Conservation (phyloP, 495 filamentous ascomycete genomes). For the Hypoxylon fuscum region DNA sequence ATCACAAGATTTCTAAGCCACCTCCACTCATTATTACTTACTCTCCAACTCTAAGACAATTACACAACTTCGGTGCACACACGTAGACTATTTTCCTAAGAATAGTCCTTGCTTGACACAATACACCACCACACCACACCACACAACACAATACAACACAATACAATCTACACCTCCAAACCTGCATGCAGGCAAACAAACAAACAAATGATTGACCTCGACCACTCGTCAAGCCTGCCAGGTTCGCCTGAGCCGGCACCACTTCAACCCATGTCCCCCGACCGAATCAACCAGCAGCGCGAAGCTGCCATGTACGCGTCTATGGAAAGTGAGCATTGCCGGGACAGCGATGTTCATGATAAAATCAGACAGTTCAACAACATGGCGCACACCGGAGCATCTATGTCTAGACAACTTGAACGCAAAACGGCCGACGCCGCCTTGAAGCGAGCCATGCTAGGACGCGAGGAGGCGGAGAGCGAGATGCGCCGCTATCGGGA, state of each 20-base stretch:
- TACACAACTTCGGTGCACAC: slow-evolving; percentile 14
- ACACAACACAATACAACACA: neutral
- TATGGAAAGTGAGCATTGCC: slow-evolving; percentile 46
- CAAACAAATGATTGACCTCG: slow-evolving; percentile 38
- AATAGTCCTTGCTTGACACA: neutral
- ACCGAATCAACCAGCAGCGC: slow-evolving; percentile 79
- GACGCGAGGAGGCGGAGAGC: slow-evolving; percentile 82
- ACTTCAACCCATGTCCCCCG: slow-evolving; percentile 77
- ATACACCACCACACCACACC: neutral
- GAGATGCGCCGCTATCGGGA: slow-evolving; percentile 70
- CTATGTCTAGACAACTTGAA: slow-evolving; percentile 68
- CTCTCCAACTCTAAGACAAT: neutral
- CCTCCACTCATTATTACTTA: slow-evolving; percentile 9
- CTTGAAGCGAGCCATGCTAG: slow-evolving; percentile 80
- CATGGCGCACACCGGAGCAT: slow-evolving; percentile 57
- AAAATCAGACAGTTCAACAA: slow-evolving; percentile 87
- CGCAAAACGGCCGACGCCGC: slow-evolving; percentile 73
- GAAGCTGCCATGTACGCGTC: slow-evolving; percentile 41
- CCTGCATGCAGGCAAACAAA: neutral
- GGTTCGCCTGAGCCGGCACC: slow-evolving; percentile 61
- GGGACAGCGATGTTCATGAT: slow-evolving; percentile 78
- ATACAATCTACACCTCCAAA: neutral
- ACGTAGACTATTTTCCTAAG: neutral
- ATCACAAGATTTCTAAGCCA: slow-evolving; percentile 13
- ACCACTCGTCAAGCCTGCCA: slow-evolving; percentile 42